Percentiles rank a stretch among this genome's conserved stretches.
These are phyloP conservation scores for Termitomyces sp. DNA, from an alignment of 768 basidiomycete genomes.

Conservation along the genomic window DNA sequence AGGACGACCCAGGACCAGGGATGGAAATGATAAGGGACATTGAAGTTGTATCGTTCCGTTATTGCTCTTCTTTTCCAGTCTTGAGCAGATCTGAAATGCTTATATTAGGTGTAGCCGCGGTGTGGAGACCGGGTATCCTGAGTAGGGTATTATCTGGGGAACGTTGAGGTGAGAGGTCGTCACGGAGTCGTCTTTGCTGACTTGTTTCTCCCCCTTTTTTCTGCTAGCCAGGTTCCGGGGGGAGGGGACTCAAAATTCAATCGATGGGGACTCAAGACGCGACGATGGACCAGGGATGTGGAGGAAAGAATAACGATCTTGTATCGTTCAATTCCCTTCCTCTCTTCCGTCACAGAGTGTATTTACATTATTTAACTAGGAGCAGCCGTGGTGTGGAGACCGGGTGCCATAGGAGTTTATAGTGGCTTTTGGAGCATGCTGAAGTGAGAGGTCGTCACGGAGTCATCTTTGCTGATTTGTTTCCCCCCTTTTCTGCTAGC, in stretches of 20 bases:
- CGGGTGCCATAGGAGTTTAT: neutral
- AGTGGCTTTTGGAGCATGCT: neutral
- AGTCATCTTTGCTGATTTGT: neutral
- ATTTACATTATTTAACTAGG: neutral
- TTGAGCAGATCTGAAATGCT: neutral
- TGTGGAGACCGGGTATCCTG: conserved; percentile 1
- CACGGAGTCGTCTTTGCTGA: conserved; percentile 1
- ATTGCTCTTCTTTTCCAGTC: neutral
- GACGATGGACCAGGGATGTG: neutral
- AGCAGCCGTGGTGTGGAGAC: conserved; percentile 5
- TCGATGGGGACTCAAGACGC: neutral
- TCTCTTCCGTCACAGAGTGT: neutral
- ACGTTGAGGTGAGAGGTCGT: neutral
- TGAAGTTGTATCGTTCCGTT: neutral
- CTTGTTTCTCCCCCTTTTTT: neutral
- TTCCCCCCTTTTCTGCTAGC: neutral
- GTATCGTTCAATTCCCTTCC: neutral
- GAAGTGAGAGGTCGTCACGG: neutral
- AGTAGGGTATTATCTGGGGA: neutral
- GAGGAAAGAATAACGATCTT: neutral
- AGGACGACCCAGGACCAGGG: neutral
- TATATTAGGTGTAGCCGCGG: neutral
- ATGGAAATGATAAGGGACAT: neutral
- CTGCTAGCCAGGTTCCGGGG: neutral
- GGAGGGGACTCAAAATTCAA: neutral